A percentile compares a stretch with the other conserved stretches of the same genome.
These are phyloP conservation scores for Calonectria henricotiae DNA, from an alignment of 2,329 filamentous ascomycete genomes.

Conservation along the genomic window DNA sequence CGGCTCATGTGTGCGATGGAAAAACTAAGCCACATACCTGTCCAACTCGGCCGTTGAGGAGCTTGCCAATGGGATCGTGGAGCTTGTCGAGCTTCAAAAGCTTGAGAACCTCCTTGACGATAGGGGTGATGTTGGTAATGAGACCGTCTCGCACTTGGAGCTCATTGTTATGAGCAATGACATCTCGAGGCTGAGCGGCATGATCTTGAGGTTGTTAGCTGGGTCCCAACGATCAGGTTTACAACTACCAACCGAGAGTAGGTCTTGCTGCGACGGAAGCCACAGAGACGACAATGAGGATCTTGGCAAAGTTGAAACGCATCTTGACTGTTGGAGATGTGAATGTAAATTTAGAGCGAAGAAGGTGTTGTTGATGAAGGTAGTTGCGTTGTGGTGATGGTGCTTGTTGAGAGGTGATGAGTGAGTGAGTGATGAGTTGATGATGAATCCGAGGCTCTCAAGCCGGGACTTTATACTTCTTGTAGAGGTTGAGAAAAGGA, in stretches of 20 bases:
- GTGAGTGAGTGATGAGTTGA: constrained; percentile 10
- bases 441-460: not conserved
- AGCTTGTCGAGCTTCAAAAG: not conserved
- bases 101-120: not conserved
- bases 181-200: not conserved
- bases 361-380: not conserved
- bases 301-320: constrained; percentile 22
- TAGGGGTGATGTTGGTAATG: not conserved
- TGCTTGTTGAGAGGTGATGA: constrained; percentile 5
- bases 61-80: not conserved
- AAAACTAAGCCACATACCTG: not conserved
- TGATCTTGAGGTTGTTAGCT: not conserved
- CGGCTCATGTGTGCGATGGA: not conserved
- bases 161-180: not conserved
- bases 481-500: not conserved
- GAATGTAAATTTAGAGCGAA: not conserved
- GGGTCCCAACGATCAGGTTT: no score
- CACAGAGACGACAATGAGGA: constrained; percentile 10
- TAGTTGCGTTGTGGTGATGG: not conserved
- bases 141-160: not conserved
- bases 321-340: constrained; percentile 6
- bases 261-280: constrained; percentile 8
- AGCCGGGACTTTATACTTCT: constrained; percentile 2
- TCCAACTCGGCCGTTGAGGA: not conserved
- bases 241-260: not conserved